A percentile compares a stretch with the other conserved stretches of the same genome.
Conservation (phyloP, 495 filamentous ascomycete species). For the Pyrenopolyporus hunteri region DNA sequence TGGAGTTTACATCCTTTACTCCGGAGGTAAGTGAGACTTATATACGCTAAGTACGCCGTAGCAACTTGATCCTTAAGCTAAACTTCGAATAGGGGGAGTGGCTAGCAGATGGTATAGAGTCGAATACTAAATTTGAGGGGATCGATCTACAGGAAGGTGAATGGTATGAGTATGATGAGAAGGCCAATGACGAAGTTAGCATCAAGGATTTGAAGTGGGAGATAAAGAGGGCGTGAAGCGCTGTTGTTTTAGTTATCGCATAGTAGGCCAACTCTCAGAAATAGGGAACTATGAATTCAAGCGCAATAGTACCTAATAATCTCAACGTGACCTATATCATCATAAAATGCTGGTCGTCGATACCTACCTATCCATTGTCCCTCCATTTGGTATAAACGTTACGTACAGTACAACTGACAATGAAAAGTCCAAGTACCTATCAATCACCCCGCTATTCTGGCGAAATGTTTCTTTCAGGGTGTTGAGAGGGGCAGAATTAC, state of each 20-base stretch:
- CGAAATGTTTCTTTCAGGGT: too few species aligned
- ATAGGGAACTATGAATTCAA: neutral
- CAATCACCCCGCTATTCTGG: too few species aligned
- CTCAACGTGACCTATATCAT: too few species aligned
- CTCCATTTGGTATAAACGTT: too few species aligned
- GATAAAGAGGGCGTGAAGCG: constrained; percentile 66
- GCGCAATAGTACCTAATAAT: neutral
- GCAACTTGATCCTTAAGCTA: neutral
- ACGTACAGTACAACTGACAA: too few species aligned
- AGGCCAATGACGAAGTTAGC: constrained; percentile 63
- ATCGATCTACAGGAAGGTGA: constrained; percentile 88
- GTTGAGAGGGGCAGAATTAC: constrained; percentile 17
- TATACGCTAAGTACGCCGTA: neutral
- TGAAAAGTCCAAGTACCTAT: too few species aligned
- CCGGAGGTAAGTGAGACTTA: constrained; percentile 67
- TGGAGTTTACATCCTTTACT: constrained; percentile 90
- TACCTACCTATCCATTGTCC: too few species aligned
- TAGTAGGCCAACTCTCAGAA: neutral
- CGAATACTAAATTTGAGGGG: constrained; percentile 73
- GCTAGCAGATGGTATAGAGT: constrained; percentile 81
- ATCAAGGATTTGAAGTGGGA: constrained; percentile 94
- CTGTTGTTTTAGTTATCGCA: neutral
- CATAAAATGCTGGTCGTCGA: too few species aligned
- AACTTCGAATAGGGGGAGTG: constrained; percentile 75
- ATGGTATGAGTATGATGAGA: constrained; percentile 66